These are phyloP conservation scores for Oryza australiensis DNA, from an alignment of 176 grass and related monocot species.

Conservation along the genomic window DNA sequence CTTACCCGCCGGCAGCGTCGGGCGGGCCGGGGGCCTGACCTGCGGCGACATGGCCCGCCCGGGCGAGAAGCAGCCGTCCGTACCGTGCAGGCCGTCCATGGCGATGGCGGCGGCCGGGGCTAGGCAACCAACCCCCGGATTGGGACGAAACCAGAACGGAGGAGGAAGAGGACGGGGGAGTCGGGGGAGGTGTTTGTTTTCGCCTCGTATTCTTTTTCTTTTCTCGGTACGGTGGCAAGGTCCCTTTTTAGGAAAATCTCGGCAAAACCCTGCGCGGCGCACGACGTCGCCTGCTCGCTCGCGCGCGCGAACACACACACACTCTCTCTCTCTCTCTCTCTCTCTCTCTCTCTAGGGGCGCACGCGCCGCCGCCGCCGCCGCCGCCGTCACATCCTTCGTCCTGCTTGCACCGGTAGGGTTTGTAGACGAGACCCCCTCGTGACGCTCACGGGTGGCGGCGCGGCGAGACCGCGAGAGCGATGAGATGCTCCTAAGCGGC, in stretches of 20 bases:
- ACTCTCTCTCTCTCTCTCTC: no score
- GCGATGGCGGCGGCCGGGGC: constrained; percentile 30
- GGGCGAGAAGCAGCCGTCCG: constrained; percentile 66
- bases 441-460: neutral
- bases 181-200: constrained; percentile 18
- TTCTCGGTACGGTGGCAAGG: constrained; percentile 43
- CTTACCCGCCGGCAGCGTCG: constrained; percentile 58
- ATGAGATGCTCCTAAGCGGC: neutral
- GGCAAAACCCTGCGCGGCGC: constrained; percentile 51
- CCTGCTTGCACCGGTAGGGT: constrained; percentile 52
- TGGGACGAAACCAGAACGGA: neutral
- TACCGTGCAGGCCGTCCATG: constrained; percentile 68
- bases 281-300: constrained; percentile 2
- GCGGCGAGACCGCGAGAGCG: neutral
- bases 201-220: constrained; percentile 51
- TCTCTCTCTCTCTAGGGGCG: no score
- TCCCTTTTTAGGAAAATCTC: constrained; percentile 55
- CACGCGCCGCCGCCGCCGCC: neutral
- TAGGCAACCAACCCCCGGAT: neutral
- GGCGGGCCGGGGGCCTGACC: constrained; percentile 41
- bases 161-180: constrained; percentile 23
- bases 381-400: neutral
- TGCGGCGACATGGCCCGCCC: constrained; percentile 58
- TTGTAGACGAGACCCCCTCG: neutral
- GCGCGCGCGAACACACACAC: no score